Conservation (phyloP, 495 filamentous ascomycete species). For the Choiromyces venosus region DNA sequence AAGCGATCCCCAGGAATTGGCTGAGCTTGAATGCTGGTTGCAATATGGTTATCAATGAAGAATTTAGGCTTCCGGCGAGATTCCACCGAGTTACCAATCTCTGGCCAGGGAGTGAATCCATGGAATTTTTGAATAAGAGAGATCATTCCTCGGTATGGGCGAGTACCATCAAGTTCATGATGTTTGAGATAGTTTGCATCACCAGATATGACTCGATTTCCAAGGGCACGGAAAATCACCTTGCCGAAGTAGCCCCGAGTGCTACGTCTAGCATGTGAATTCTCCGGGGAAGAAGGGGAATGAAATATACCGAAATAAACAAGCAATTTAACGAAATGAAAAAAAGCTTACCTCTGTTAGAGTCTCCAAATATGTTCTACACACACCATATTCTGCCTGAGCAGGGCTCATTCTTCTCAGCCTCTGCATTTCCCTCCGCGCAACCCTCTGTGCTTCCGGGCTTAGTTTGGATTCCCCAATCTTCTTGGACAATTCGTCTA, state of each 20-base stretch:
- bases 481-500: slow-evolving; percentile 86
- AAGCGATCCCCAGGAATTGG: neutral
- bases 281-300: too few relatives aligned
- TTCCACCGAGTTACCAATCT: neutral
- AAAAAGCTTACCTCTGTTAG: slow-evolving; percentile 58
- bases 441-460: slow-evolving; percentile 63
- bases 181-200: neutral
- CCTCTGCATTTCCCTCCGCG: slow-evolving; percentile 79
- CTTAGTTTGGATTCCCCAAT: slow-evolving; percentile 73
- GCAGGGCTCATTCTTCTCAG: slow-evolving; percentile 91
- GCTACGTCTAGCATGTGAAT: neutral
- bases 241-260: neutral
- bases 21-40: neutral
- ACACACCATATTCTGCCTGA: slow-evolving; percentile 92
- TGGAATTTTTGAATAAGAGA: neutral
- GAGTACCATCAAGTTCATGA: neutral
- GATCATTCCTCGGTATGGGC: neutral
- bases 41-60: neutral
- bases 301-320: neutral
- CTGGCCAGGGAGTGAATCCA: neutral
- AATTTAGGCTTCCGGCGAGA: neutral
- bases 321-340: neutral
- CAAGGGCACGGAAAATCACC: neutral
- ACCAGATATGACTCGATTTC: slow-evolving; percentile 14
- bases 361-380: slow-evolving; percentile 90